These are phyloP conservation scores for Verbena officinalis DNA, from an alignment of 257 asterid species.

Conservation along the genomic window DNA sequence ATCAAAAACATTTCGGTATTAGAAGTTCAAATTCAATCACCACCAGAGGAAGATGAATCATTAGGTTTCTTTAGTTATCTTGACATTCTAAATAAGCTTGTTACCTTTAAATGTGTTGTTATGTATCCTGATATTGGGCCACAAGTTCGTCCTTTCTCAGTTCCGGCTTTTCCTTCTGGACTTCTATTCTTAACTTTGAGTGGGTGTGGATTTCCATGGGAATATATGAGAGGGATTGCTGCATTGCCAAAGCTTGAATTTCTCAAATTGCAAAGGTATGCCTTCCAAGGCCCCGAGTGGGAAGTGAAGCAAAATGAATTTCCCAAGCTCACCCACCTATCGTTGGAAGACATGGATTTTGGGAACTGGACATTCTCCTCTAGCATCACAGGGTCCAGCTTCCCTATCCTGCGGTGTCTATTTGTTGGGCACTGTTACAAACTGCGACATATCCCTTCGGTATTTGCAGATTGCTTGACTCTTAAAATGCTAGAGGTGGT, in stretches of 20 bases:
- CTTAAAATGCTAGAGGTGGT: constrained; percentile 1
- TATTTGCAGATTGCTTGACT: not conserved
- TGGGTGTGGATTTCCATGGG: not conserved
- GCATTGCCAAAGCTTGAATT: not conserved
- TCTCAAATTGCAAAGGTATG: not conserved
- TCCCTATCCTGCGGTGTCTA: not conserved
- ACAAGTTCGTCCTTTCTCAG: not conserved
- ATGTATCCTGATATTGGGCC: not conserved
- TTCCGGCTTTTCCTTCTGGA: not conserved
- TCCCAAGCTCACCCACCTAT: not conserved
- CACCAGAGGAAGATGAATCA: not conserved
- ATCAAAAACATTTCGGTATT: constrained; percentile 23
- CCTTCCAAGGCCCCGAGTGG: not conserved
- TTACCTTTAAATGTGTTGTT: not conserved
- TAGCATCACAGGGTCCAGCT: not conserved
- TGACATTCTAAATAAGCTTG: not conserved
- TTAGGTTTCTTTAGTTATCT: constrained; percentile 1
- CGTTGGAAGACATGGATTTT: not conserved
- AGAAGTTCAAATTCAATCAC: not conserved
- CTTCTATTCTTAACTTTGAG: not conserved
- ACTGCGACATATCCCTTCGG: constrained; percentile 12
- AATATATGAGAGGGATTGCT: not conserved
- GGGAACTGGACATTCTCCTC: not conserved
- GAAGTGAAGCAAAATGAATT: not conserved
- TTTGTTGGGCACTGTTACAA: constrained; percentile 9